Conservation (phyloP, 1,284 basidiomycete species). For the Leccinum solheimii region DNA sequence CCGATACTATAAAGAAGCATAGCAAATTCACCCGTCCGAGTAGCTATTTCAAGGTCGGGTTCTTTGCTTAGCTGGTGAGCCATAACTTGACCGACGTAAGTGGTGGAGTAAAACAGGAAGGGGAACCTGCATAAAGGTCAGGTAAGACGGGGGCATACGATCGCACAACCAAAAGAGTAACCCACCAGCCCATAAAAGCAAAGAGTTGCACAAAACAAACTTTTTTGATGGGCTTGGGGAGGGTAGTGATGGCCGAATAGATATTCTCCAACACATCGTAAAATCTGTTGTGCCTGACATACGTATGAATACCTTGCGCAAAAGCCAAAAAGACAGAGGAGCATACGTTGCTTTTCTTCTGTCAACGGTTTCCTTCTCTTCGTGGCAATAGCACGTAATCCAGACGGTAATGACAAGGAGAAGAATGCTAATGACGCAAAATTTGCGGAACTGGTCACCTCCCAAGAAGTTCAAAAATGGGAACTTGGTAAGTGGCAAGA, state of each 20-base stretch:
- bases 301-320: constrained; percentile 11
- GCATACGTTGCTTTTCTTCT: constrained; percentile 45
- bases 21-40: constrained; percentile 84
- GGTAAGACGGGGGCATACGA: constrained; percentile 1
- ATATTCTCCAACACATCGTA: constrained; percentile 77
- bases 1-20: constrained; percentile 90
- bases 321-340: background rate
- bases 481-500: constrained; percentile 77
- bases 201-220: constrained; percentile 92
- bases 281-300: constrained; percentile 42
- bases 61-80: constrained; percentile 70
- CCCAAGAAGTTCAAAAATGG: constrained; percentile 81
- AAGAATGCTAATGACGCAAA: constrained; percentile 84
- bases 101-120: constrained; percentile 92
- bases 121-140: constrained; percentile 68
- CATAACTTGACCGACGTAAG: constrained; percentile 91
- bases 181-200: constrained; percentile 89
- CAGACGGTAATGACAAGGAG: constrained; percentile 82
- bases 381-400: constrained; percentile 82
- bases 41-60: constrained; percentile 80
- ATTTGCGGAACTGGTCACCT: constrained; percentile 93
- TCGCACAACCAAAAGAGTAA: constrained; percentile 14
- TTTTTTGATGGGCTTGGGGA: constrained; percentile 81
- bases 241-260: constrained; percentile 64
- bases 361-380: constrained; percentile 66